Conservation (phyloP, 1,139 yeast species). For the Yamadazyma taylorii region DNA sequence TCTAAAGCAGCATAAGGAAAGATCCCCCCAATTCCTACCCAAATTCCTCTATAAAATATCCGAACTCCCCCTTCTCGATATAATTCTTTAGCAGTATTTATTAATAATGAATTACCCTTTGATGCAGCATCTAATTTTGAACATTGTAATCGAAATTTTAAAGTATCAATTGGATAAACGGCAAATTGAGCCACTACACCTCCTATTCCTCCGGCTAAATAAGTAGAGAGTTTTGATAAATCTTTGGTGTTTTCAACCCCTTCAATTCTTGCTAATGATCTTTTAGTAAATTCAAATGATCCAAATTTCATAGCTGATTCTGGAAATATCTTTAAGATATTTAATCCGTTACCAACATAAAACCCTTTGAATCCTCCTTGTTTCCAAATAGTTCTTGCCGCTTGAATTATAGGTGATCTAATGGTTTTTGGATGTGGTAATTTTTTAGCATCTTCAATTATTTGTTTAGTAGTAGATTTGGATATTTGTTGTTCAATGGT, state of each 20-base stretch:
- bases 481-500: slow-evolving; percentile 47
- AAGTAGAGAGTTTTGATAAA: slow-evolving; percentile 75
- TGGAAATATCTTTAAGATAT: slow-evolving; percentile 92
- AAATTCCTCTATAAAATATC: slow-evolving; percentile 81
- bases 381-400: slow-evolving; percentile 76
- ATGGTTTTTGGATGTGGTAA: slow-evolving; percentile 34
- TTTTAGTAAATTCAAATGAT: slow-evolving; percentile 84
- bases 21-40: slow-evolving; percentile 88
- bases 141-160: slow-evolving; percentile 82
- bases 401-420: slow-evolving; percentile 73
- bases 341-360: slow-evolving; percentile 93
- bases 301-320: slow-evolving; percentile 98
- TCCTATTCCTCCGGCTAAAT: slow-evolving; percentile 92
- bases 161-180: slow-evolving; percentile 94
- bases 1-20: slow-evolving; percentile 98
- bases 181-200: slow-evolving; percentile 92
- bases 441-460: slow-evolving; percentile 33
- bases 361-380: slow-evolving; percentile 88
- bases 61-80: slow-evolving; percentile 75
- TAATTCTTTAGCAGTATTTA: slow-evolving; percentile 73
- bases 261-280: slow-evolving; percentile 71
- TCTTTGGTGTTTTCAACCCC: slow-evolving; percentile 74
- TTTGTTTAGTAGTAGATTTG: slow-evolving; percentile 35
- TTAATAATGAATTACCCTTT: slow-evolving; percentile 60
- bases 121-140: slow-evolving; percentile 62